Base-by-base conservation (phyloP, 2,329 filamentous ascomycete genomes). In the Pestalotiopsis sp. region DNA sequence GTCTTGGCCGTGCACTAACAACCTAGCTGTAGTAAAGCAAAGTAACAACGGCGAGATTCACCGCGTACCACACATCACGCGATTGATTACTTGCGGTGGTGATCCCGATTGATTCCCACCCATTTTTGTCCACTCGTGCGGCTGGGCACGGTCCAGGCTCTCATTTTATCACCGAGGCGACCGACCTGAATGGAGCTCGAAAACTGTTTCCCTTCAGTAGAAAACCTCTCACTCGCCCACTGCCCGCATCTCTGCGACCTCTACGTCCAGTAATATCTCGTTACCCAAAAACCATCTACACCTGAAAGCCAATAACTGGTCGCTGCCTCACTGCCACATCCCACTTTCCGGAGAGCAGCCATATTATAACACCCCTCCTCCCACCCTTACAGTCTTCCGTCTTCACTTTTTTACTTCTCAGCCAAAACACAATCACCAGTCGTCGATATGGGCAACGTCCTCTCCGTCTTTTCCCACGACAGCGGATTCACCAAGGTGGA, bases 371-470 rank as follows among this genome's bases (percentile, higher is more conserved):
- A n/a, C 56, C 30, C 26, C 24, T 26, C 4, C n/a, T 26, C 52
- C n/a, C 48, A 57, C 52, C 39, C 5, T 13, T 22, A 52, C 22
- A 13, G 13, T 61, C n/a, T 40, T 66, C 11, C 14, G n/a, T 9
- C 6, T 38, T 59, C 55, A 14, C 10, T 10, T 35, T 17, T 13
- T 59, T 26, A 11, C 20, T 55, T 30, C 39, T 20, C 7, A 40
- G 24, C 14, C n/a, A 7, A 52, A 9, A 22, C 17, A 52, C 17
- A 52, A 40, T 13, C 10, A 35, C 11, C 58, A 67, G 52, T 30
- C 66, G 58, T 66, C 70, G 58, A 72, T 64, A 81, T 81, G 79
- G 79, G 79, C 73, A 78, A 80, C 74, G 79, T 81, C 70, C 76
- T 82, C 70, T 80, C 78, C 70, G 77, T 76, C 68, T 79, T 82